Conservation (phyloP, 1,284 basidiomycete species). For the Boletus albobrunnescens region DNA sequence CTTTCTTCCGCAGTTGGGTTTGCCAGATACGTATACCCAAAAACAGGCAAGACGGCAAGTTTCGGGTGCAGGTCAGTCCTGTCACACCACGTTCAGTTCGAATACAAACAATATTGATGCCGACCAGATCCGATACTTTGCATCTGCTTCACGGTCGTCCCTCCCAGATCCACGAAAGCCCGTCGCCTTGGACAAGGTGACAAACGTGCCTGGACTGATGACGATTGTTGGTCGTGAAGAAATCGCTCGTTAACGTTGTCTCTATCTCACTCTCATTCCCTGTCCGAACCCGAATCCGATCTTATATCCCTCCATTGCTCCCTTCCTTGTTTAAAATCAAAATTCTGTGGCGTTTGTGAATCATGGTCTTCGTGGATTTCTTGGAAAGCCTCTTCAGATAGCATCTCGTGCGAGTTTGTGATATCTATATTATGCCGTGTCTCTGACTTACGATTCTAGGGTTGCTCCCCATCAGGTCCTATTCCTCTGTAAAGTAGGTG, state of each 20-base stretch:
- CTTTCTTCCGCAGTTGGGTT: conserved; percentile 47
- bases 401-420: conserved; percentile 43
- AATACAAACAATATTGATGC: background rate
- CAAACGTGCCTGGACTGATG: conserved; percentile 59
- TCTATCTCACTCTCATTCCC: too few relatives aligned
- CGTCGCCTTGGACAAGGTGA: conserved; percentile 49
- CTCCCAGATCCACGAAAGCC: conserved; percentile 47
- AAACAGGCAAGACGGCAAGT: conserved; percentile 45
- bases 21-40: conserved; percentile 57
- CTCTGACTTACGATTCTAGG: conserved; percentile 32
- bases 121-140: conserved; percentile 57
- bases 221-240: conserved; percentile 48
- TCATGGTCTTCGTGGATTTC: conserved; percentile 32
- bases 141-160: conserved; percentile 46
- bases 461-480: conserved; percentile 55
- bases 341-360: conserved; percentile 40
- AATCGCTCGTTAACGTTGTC: conserved; percentile 15
- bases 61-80: conserved; percentile 54
- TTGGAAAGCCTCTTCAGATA: conserved; percentile 52
- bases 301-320: background rate
- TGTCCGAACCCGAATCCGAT: background rate
- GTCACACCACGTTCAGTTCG: background rate
- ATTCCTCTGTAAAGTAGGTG: conserved; percentile 54
- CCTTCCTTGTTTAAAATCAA: too few relatives aligned
- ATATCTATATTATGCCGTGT: conserved; percentile 14